Percentiles rank a stretch among this genome's conserved stretches.
These are phyloP conservation scores for Punica granatum DNA, from an alignment of 345 rosid genomes.

Conservation along the genomic window DNA sequence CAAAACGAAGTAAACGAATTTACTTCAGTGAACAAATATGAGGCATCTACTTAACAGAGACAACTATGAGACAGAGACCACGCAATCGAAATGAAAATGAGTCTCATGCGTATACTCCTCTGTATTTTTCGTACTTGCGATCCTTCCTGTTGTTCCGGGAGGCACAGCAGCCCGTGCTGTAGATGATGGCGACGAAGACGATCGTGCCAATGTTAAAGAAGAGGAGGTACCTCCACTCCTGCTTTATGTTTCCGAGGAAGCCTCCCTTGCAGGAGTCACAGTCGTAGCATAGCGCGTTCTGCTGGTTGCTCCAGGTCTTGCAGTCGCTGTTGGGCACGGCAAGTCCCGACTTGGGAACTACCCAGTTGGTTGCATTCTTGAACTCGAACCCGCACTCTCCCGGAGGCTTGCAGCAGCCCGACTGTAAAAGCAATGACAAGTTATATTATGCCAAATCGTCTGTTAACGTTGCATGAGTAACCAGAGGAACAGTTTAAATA, in stretches of 20 bases:
- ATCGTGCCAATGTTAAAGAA: slow-evolving; percentile 11
- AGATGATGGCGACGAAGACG: slow-evolving; percentile 9
- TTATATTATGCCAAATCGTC: not conserved
- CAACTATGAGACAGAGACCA: not conserved
- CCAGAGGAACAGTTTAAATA: not conserved
- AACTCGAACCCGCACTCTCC: slow-evolving; percentile 35
- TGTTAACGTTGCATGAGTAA: no score
- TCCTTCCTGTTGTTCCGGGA: slow-evolving; percentile 10
- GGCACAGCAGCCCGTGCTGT: slow-evolving; percentile 23
- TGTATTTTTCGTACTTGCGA: not conserved
- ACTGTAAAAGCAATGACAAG: slow-evolving; percentile 12
- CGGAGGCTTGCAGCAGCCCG: slow-evolving; percentile 72
- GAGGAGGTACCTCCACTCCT: slow-evolving; percentile 33
- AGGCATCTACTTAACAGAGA: not conserved
- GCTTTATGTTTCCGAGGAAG: slow-evolving; percentile 27
- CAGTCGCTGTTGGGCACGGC: slow-evolving; percentile 26
- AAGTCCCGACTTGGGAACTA: not conserved
- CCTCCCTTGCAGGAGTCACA: slow-evolving; percentile 58
- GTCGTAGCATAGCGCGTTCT: slow-evolving; percentile 30
- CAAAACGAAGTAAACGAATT: not conserved
- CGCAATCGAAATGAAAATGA: not conserved
- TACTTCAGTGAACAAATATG: not conserved
- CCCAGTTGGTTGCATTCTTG: slow-evolving; percentile 40
- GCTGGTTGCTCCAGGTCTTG: slow-evolving; percentile 42
- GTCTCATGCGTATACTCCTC: not conserved